phyloP scores from a whole-genome alignment of 805 yeast genomes.

The Kurtzmaniella cleridarum region DNA sequence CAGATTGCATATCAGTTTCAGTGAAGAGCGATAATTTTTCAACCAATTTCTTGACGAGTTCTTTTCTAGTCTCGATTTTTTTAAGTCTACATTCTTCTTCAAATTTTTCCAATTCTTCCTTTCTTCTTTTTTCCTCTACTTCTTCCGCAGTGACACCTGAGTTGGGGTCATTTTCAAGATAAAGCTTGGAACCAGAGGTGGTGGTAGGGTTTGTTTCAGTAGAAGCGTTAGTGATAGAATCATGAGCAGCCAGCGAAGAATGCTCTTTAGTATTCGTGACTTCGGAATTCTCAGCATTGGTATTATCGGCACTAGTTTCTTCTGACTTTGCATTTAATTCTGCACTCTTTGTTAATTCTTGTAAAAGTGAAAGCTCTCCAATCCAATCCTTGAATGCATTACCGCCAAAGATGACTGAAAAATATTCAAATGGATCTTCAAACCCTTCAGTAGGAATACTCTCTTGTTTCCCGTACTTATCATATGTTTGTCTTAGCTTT shows the following conservation, averaged over 20 bases:
- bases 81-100: slow-evolving; percentile 74
- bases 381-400: slow-evolving; percentile 75
- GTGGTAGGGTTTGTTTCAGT: too few species aligned
- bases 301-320: too few species aligned
- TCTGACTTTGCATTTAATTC: slow-evolving; percentile 33
- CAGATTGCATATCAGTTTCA: slow-evolving; percentile 40
- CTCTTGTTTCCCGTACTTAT: slow-evolving; percentile 69
- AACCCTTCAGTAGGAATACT: slow-evolving; percentile 68
- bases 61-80: slow-evolving; percentile 59
- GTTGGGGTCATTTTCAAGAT: slow-evolving; percentile 3
- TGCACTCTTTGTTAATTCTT: slow-evolving; percentile 37
- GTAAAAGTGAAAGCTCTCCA: slow-evolving; percentile 66
- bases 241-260: too few species aligned
- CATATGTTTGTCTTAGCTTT: slow-evolving; percentile 59
- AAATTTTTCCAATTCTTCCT: slow-evolving; percentile 46
- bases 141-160: slow-evolving; percentile 2
- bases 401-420: slow-evolving; percentile 80
- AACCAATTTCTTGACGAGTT: slow-evolving; percentile 52
- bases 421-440: slow-evolving; percentile 80
- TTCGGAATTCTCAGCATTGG: slow-evolving; percentile 9
- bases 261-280: slow-evolving; percentile 23
- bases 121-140: slow-evolving; percentile 37
- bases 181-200: slow-evolving; percentile 1
- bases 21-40: slow-evolving; percentile 39
- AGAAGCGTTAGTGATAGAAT: too few species aligned